Evolutionary conservation across 2,329 filamentous ascomycete species (phyloP).

Genomic region (Monosporascus sp.): DNA sequence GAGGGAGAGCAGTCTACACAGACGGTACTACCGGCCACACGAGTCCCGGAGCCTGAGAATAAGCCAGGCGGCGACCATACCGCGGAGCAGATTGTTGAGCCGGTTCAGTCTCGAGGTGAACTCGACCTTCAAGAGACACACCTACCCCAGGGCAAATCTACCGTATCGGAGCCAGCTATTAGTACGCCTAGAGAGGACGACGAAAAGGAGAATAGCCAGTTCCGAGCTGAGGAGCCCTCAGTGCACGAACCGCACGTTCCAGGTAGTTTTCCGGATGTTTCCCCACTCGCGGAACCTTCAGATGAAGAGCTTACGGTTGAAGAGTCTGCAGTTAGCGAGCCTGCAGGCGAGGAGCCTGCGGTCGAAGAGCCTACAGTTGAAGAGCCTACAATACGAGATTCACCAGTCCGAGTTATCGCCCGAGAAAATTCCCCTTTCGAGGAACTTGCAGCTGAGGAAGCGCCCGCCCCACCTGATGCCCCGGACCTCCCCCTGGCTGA

Average conservation of each 20-base stretch:
- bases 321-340: neutral
- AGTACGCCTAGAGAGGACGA: constrained; percentile 1
- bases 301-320: neutral
- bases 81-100: neutral
- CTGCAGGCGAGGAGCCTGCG: neutral
- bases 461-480: neutral
- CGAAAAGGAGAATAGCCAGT: constrained; percentile 11
- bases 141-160: neutral
- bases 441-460: neutral
- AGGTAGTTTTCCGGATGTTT: too few relatives aligned
- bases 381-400: neutral
- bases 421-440: neutral
- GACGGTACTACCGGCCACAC: neutral
- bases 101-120: neutral
- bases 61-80: neutral
- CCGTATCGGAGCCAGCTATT: neutral
- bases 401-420: too few relatives aligned
- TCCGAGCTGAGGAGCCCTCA: too few relatives aligned
- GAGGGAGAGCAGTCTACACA: neutral
- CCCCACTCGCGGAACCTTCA: constrained; percentile 5
- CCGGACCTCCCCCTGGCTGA: neutral
- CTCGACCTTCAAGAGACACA: neutral
- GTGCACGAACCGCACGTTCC: too few relatives aligned
- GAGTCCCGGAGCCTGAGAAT: neutral
- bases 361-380: neutral